These are phyloP conservation scores for Coemansia sp. DNA, from an alignment of 192 early-diverging fungal species.

Conservation along the genomic window DNA sequence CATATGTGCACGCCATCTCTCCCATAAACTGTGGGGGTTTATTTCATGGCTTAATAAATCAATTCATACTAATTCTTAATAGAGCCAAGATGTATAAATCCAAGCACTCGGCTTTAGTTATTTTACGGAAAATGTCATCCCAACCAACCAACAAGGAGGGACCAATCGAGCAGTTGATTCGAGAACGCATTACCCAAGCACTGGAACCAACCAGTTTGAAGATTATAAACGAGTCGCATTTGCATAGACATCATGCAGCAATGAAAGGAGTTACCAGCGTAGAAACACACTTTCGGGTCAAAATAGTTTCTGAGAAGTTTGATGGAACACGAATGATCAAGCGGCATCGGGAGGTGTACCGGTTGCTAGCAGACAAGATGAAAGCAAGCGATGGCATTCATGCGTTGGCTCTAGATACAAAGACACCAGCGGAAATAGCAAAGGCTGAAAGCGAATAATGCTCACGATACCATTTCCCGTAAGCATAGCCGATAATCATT, in stretches of 20 bases:
- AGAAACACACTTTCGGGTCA: conserved; percentile 83
- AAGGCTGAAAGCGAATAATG: not conserved
- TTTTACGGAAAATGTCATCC: not conserved
- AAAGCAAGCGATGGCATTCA: conserved; percentile 73
- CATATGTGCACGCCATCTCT: too few species aligned
- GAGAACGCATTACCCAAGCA: conserved; percentile 32
- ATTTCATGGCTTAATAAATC: not conserved
- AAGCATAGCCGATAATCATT: not conserved
- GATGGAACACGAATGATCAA: conserved; percentile 49
- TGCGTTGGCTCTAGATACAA: conserved; percentile 73
- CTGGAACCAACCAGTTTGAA: conserved; percentile 62
- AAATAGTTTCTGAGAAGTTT: conserved; percentile 69
- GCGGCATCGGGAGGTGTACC: conserved; percentile 69
- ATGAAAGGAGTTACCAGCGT: conserved; percentile 75
- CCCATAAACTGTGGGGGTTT: not conserved
- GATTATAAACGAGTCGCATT: conserved; percentile 74
- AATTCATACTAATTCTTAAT: not conserved
- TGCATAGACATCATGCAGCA: conserved; percentile 79
- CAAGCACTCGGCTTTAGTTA: not conserved
- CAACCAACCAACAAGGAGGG: not conserved
- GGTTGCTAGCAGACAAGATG: conserved; percentile 63
- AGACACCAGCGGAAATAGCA: conserved; percentile 62
- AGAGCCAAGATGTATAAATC: too few species aligned
- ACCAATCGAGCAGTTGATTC: conserved; percentile 22
- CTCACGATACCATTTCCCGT: not conserved